phyloP scores from a whole-genome alignment of 495 filamentous ascomycete genomes.

The Talaromyces ruber region DNA sequence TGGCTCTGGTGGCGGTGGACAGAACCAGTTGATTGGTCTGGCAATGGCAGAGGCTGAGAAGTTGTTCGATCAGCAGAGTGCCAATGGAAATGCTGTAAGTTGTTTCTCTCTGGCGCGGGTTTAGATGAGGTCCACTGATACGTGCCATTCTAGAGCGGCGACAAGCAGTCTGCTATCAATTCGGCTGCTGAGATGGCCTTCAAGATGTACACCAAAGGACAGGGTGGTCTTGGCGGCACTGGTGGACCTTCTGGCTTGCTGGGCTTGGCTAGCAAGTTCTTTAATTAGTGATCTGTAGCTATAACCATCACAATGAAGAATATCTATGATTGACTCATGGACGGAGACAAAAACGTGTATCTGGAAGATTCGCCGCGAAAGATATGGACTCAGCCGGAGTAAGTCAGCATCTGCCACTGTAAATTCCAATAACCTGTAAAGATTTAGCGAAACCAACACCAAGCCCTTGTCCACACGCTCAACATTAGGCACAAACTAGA shows the following conservation, averaged over 20 bases:
- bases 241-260: slow-evolving; percentile 42
- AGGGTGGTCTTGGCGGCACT: slow-evolving; percentile 37
- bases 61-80: slow-evolving; percentile 54
- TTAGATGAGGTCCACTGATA: slow-evolving; percentile 8
- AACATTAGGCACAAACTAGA: no score
- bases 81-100: slow-evolving; percentile 42
- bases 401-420: no score
- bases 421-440: no score
- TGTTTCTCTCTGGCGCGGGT: neutral
- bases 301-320: neutral
- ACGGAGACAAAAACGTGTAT: neutral
- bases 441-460: no score
- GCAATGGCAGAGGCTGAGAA: slow-evolving; percentile 61
- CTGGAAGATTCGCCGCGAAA: no score
- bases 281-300: slow-evolving; percentile 12
- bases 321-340: neutral
- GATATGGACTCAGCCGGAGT: neutral
- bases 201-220: slow-evolving; percentile 60
- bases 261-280: slow-evolving; percentile 50
- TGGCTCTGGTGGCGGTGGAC: slow-evolving; percentile 15
- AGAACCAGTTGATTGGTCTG: slow-evolving; percentile 57
- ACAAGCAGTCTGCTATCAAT: slow-evolving; percentile 54
- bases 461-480: no score
- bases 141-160: slow-evolving; percentile 24
- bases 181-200: slow-evolving; percentile 55